Conservation (phyloP, 1,284 basidiomycete species). For the Hemileia vastatrix region DNA sequence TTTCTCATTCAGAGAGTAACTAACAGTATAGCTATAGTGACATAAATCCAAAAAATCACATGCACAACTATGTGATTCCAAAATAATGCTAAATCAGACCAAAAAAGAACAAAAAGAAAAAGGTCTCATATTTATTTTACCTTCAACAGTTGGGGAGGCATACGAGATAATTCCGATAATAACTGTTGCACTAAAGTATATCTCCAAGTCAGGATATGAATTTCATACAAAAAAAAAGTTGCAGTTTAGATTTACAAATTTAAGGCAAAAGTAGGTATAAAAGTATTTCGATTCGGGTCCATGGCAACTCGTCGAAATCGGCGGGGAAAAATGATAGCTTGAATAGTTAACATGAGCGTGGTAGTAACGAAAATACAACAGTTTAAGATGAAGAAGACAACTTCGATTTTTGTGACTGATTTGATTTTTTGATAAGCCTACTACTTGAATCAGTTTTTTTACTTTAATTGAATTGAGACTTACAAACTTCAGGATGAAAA, state of each 20-base stretch:
- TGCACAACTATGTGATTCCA: background rate
- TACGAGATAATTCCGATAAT: constrained; percentile 13
- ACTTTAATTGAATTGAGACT: background rate
- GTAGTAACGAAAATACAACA: constrained; percentile 3
- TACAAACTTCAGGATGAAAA: background rate
- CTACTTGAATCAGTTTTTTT: background rate
- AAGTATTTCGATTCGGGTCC: constrained; percentile 11
- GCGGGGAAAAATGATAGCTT: constrained; percentile 13
- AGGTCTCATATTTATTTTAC: background rate
- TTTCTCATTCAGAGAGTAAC: background rate
- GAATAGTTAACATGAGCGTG: constrained; percentile 3
- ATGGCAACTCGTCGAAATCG: constrained; percentile 11
- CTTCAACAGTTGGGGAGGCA: background rate
- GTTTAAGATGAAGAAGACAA: constrained; percentile 9
- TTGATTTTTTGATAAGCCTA: background rate
- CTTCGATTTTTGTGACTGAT: constrained; percentile 7
- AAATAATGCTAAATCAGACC: background rate
- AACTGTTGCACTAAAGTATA: constrained; percentile 6
- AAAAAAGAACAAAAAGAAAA: background rate
- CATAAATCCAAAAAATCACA: constrained; percentile 15
- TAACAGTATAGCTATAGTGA: constrained; percentile 1
- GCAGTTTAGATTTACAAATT: constrained; percentile 9
- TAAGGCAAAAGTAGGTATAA: constrained; percentile 15
- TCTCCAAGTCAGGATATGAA: background rate
- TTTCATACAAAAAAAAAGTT: background rate